Evolutionary conservation across 2,329 filamentous ascomycete species (phyloP), one percentile per base, ranked within the genome.

Genomic region (Colletotrichum tropicale): DNA sequence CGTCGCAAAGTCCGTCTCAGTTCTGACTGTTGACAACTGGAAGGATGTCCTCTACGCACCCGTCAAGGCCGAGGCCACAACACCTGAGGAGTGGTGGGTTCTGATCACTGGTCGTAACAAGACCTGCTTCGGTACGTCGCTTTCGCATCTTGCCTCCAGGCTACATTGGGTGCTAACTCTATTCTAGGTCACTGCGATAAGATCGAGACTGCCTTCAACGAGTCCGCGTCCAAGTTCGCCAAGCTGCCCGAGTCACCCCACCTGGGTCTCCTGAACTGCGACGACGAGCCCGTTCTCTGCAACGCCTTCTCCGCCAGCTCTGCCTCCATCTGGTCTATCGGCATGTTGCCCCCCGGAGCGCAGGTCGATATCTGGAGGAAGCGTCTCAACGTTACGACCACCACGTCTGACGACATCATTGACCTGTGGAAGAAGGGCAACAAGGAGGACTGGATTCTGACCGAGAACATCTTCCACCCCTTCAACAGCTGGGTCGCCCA

Each of bases 1-100:
- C 13, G 82, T 83, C 77, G 80, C 82, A 58, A 83, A 85, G 83
- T 84, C 83, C 86, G 90, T 82, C 83, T 89, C 84, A 66, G 82
- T 82, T 66, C 83, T 96, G 79, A 93, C 91, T 7, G 87, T 95
- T 73, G 87, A 92, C 78, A 94, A 93, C 88, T 95, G 94, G 93
- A 91, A 93, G 83, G 85, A 93, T 30, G 91, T 92, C 4, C 87
- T 96, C 76, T 92, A 91, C 81, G 87, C 87, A 66, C 90, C 91
- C 34, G 91, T 94, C 74, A 87, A 91, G 76, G 84, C 91, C 10
- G 90, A 85, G 32, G 89, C 90, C 77, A 87, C 89, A 10, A 89
- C 86, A 9, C 93, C 94, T 7, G 93, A 94, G 84, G 93, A 95
- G 85, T 96, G 93, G 93, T 93, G 94, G 88, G 87, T 96, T 76